Conservation (phyloP, 2,329 filamentous ascomycete species). For the Pestalotiopsis fici region DNA sequence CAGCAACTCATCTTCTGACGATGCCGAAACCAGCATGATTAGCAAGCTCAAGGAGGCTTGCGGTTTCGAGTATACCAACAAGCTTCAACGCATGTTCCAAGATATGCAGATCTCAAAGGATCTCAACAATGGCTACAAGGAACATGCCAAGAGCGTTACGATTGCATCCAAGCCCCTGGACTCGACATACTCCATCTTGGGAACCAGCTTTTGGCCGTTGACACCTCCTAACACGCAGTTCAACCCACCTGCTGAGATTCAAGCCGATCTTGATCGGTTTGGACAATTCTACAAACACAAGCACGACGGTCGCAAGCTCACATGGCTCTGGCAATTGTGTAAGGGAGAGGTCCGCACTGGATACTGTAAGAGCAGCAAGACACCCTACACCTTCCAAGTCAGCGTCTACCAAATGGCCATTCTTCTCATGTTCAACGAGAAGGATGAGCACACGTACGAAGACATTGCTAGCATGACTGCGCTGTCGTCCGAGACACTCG, state of each 20-base stretch:
- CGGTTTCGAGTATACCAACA: constrained; percentile 99
- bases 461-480: constrained; percentile 83
- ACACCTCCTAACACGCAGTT: constrained; percentile 86
- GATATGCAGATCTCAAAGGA: constrained; percentile 99
- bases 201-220: constrained; percentile 96
- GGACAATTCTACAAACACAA: constrained; percentile 92
- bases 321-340: constrained; percentile 97
- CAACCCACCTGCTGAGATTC: constrained; percentile 81
- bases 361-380: constrained; percentile 87
- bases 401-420: constrained; percentile 99
- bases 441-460: constrained; percentile 80
- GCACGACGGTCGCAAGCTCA: constrained; percentile 93
- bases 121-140: constrained; percentile 85
- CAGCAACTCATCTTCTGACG: constrained; percentile 92
- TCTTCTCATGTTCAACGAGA: constrained; percentile 90
- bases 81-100: constrained; percentile 99
- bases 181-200: constrained; percentile 87
- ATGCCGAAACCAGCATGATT: constrained; percentile 99
- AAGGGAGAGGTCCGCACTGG: constrained; percentile 96
- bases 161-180: constrained; percentile 75
- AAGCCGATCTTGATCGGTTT: constrained; percentile 87
- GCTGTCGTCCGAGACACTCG: constrained; percentile 78
- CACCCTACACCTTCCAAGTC: constrained; percentile 94
- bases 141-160: constrained; percentile 66
- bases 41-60: constrained; percentile 98